Conservation (phyloP, 2,329 filamentous ascomycete species). For the Phialocephala subalpina region DNA sequence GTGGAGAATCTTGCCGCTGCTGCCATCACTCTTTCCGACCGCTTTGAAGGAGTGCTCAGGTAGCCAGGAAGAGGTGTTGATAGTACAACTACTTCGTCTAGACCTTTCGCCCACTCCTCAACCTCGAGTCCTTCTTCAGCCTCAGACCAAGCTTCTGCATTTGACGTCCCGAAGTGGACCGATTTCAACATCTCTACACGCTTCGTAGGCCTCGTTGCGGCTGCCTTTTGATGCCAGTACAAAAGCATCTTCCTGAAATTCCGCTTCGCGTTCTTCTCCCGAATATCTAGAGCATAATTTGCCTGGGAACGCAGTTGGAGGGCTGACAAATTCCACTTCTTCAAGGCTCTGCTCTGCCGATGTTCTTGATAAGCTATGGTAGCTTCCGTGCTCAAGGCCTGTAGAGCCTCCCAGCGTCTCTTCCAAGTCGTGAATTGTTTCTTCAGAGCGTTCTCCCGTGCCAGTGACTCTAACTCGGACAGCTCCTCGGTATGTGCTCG, state of each 20-base stretch:
- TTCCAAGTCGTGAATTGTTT: slow-evolving; percentile 41
- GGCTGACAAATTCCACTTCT: slow-evolving; percentile 42
- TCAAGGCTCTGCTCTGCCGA: slow-evolving; percentile 36
- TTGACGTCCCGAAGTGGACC: slow-evolving; percentile 28
- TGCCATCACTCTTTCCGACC: slow-evolving; percentile 50
- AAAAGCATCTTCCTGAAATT: slow-evolving; percentile 44
- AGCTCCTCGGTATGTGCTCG: slow-evolving; percentile 39
- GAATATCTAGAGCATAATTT: slow-evolving; percentile 40
- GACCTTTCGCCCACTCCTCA: slow-evolving; percentile 34
- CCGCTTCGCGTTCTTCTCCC: slow-evolving; percentile 43
- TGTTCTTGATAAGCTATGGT: slow-evolving; percentile 40
- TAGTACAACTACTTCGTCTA: slow-evolving; percentile 27
- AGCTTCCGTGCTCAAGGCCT: slow-evolving; percentile 40
- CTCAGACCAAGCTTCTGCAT: slow-evolving; percentile 42
- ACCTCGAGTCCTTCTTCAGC: slow-evolving; percentile 39
- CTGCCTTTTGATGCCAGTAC: slow-evolving; percentile 43
- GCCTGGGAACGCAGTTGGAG: slow-evolving; percentile 39
- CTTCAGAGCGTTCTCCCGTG: slow-evolving; percentile 33
- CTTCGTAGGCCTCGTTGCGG: slow-evolving; percentile 31
- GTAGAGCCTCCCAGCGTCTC: slow-evolving; percentile 33
- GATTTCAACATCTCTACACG: slow-evolving; percentile 15
- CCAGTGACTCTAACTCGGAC: slow-evolving; percentile 38
- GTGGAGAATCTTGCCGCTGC: slow-evolving; percentile 50
- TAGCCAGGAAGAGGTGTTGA: slow-evolving; percentile 39
- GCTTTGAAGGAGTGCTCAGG: slow-evolving; percentile 55